phyloP scores from a whole-genome alignment of 1,139 yeast species.

The Candida sp. region DNA sequence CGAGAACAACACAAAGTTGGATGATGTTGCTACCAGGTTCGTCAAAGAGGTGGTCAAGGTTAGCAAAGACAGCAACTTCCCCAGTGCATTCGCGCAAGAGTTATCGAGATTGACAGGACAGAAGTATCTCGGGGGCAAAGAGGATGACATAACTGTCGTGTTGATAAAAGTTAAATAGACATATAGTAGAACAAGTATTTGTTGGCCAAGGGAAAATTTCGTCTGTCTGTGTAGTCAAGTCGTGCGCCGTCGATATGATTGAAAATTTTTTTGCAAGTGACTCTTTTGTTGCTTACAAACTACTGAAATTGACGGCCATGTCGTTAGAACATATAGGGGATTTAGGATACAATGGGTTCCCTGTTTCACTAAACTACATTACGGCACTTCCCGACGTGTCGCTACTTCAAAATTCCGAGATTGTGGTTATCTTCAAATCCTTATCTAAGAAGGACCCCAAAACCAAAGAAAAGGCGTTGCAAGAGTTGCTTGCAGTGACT shows the following conservation, averaged over 20 bases:
- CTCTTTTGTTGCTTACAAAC: too few relatives aligned
- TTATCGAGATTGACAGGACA: conserved; percentile 71
- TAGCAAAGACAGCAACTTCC: conserved; percentile 73
- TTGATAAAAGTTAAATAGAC: conserved; percentile 57
- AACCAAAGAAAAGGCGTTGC: conserved; percentile 82
- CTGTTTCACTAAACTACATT: conserved; percentile 74
- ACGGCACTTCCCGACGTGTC: conserved; percentile 79
- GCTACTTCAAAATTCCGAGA: conserved; percentile 57
- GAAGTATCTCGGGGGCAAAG: conserved; percentile 87
- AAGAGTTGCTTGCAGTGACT: conserved; percentile 42
- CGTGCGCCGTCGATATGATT: too few relatives aligned
- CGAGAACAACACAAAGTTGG: conserved; percentile 25
- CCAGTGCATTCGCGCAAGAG: conserved; percentile 90
- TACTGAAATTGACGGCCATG: not conserved
- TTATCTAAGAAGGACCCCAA: conserved; percentile 78
- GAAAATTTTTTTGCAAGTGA: too few relatives aligned
- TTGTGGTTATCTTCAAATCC: conserved; percentile 72
- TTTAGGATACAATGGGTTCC: conserved; percentile 59
- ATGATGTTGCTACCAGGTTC: conserved; percentile 55
- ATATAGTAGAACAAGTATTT: not conserved
- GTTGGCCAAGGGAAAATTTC: too few relatives aligned
- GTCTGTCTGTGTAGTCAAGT: too few relatives aligned
- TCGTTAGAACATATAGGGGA: conserved; percentile 16
- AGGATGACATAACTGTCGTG: conserved; percentile 90
- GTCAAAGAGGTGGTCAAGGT: conserved; percentile 71